Evolutionary conservation across 2,329 filamentous ascomycete species (phyloP), one percentile per base, ranked within the genome.

Genomic region (Paraconiothyrium brasiliense): DNA sequence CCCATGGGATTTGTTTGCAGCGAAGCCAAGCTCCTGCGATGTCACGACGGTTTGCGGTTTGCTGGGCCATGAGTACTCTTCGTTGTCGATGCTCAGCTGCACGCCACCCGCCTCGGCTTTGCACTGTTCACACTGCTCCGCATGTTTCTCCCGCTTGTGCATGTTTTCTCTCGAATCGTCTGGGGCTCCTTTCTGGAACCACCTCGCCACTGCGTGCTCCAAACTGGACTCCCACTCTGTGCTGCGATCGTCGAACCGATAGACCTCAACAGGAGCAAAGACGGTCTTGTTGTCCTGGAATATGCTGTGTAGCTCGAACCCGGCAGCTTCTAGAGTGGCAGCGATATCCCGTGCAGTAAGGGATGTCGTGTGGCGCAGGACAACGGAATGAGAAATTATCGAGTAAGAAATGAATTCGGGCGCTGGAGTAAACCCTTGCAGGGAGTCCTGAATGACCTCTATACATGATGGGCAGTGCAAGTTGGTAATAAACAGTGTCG

Each of bases 401-500:
- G 91, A 92, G 62, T 89, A 86, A 64, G 89, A 90, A 34, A 92
- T 85, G 80, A 86, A 88, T 58, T 74, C 66, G 72, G 82, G 80
- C 82, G 80, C 71, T 74, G 85, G 79, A 71, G 83, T 61, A 75
- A 86, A 76, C 7, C 70, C 67, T 39, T 69, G 81, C 61, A 93
- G 79, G 61, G 85, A 83, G 57, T 84, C 80, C 71, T 87, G 84
- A 72, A 93, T 92, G 67, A 85, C 83, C 39, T 86, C 85, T 54
- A 92, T 87, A 76, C 91, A 93, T 62, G 90, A 91, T 14, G 90
- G 88, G 79, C 91, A 93, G 78, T 93, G 91, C n/a, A 93, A 83
- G 76, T 93, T 93, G 64, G 85, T 86, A 68, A 93, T 82, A 63
- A 92, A 83, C 71, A 90, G 87, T 37, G 86, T 89, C 1, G 87